Base-by-base conservation (phyloP, 306 rosid genomes). In the Phaseolus lunatus region DNA sequence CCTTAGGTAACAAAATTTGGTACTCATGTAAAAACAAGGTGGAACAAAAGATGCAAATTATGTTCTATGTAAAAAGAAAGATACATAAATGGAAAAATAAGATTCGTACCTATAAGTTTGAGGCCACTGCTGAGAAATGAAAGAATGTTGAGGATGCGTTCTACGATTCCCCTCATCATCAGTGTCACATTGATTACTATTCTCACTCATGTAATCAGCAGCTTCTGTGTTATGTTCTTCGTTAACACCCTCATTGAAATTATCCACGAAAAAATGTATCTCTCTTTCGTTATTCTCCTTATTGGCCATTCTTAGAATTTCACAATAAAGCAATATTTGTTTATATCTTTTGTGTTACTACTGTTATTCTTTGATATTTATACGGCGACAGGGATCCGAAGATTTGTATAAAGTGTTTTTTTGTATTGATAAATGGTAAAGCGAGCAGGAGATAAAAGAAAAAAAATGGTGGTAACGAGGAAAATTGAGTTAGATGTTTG, bases 71-170 rank as follows among this genome's bases (percentile, higher is more conserved):
- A 29, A 4, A 3, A 66, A 12, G 41, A 37, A 50, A 24, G 11
- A 39, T 13, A 44, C 5, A 31, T 1, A 24, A 24, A 24, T 24
- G 4, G 50, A 19, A 10, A 35, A 7, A 49, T 7, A 67, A 20
- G 35, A 29, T n/a, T 57, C 12, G 5, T 54, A 93, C 98, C 71
- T 85, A 87, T 80, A 93, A 91, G 89, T 93, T 82, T 80, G 93
- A 15, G 98, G 98, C 98, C 98, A 93, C 75, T 70, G 84, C 3
- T 84, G 90, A 77, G 98, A 88, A 67, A 43, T 12, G 48, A 80
- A 29, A 76, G 86, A 87, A 79, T 88, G 75, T 31, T 20, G 22
- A 33, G 63, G 64, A 48, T 22, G 18, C 26, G 73, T 7, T 61
- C 24, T 49, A 12, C 9, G 76, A 68, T 37, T 22, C 7, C 31